Evolutionary conservation across 2,329 filamentous ascomycete genomes (phyloP).

Genomic region (Fusarium albosuccineum): DNA sequence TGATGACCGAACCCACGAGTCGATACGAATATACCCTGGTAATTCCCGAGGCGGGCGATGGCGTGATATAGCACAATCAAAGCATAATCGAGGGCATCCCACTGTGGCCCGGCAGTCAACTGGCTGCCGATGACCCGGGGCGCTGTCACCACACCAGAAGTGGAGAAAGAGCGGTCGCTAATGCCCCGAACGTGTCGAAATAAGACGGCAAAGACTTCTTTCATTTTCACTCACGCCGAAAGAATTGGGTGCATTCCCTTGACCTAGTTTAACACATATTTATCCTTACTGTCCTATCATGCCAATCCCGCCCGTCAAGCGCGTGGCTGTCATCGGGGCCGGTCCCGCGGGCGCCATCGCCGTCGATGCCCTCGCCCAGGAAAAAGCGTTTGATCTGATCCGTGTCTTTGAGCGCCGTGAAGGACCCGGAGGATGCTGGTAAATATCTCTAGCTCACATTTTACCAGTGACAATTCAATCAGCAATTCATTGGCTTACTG

Average conservation of each 20-base stretch:
- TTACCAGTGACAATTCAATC: neutral
- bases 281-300: constrained; percentile 3
- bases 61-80: constrained; percentile 36
- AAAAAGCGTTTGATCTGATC: constrained; percentile 69
- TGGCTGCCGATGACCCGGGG: constrained; percentile 16
- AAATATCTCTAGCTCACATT: constrained; percentile 32
- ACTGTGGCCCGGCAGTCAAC: neutral
- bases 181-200: constrained; percentile 4
- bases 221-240: neutral
- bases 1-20: neutral
- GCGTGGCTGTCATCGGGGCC: constrained; percentile 71
- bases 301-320: constrained; percentile 39
- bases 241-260: no score
- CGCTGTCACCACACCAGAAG: neutral
- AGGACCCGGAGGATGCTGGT: constrained; percentile 73
- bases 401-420: constrained; percentile 73
- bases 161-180: constrained; percentile 35
- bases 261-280: no score
- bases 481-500: neutral
- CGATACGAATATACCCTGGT: neutral
- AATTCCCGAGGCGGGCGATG: constrained; percentile 22
- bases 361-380: constrained; percentile 70
- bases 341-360: constrained; percentile 72
- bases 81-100: constrained; percentile 32
- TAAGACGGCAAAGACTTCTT: constrained; percentile 17